These are phyloP conservation scores for Stagonosporopsis rhizophila DNA, from an alignment of 2,329 filamentous ascomycete species.

Conservation along the genomic window DNA sequence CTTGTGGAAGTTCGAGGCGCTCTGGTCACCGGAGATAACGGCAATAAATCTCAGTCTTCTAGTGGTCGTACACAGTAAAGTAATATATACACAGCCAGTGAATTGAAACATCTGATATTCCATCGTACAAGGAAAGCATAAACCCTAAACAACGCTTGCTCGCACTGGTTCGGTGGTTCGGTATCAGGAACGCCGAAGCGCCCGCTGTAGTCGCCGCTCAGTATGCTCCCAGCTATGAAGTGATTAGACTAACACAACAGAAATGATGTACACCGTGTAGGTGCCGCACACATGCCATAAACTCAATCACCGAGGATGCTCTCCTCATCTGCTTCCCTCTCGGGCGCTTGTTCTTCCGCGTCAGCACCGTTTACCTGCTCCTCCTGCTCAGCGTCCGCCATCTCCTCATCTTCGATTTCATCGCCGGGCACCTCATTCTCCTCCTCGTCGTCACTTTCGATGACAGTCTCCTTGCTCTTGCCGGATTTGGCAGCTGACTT, in stretches of 20 bases:
- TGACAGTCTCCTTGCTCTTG: conserved; percentile 48
- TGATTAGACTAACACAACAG: conserved; percentile 5
- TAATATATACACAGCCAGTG: background rate
- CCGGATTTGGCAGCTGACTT: conserved; percentile 55
- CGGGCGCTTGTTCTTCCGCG: conserved; percentile 49
- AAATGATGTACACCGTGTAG: background rate
- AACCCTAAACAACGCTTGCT: background rate
- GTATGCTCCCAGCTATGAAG: background rate
- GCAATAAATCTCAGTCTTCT: background rate
- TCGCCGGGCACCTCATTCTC: conserved; percentile 38
- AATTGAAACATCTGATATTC: background rate
- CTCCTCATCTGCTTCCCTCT: conserved; percentile 50
- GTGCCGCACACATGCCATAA: background rate
- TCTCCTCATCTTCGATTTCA: conserved; percentile 48
- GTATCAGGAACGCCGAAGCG: background rate
- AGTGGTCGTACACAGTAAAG: background rate
- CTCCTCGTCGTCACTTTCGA: conserved; percentile 43
- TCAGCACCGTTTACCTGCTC: conserved; percentile 36
- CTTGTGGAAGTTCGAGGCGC: background rate
- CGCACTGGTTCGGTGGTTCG: background rate
- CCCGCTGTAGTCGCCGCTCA: background rate
- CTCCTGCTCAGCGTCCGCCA: conserved; percentile 45
- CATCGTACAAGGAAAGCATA: conserved; percentile 1
- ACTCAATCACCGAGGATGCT: conserved; percentile 52
- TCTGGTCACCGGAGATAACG: conserved; percentile 6